Evolutionary conservation across 352 stramenopile genomes (phyloP).

Genomic region (Globisporangium middletonii): DNA sequence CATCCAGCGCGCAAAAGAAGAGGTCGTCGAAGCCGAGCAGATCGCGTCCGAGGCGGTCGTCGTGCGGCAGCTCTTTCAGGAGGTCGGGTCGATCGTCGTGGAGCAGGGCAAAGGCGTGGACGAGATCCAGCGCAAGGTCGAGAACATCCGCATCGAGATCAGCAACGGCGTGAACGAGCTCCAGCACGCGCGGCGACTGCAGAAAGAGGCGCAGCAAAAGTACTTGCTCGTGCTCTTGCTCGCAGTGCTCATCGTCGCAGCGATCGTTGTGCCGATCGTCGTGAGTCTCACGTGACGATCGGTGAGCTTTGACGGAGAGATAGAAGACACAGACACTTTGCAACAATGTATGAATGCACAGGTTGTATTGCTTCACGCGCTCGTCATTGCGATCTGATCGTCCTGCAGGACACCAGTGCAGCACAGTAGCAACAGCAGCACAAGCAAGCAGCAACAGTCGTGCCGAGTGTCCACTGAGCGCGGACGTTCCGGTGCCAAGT

Average conservation of each 20-base stretch:
- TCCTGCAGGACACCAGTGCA: too few species aligned
- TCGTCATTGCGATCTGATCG: too few species aligned
- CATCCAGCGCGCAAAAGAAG: conserved; percentile 71
- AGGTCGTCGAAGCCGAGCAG: conserved; percentile 58
- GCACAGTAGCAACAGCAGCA: too few species aligned
- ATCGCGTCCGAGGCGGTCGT: conserved; percentile 56
- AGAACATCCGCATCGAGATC: conserved; percentile 68
- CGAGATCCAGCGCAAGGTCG: conserved; percentile 68
- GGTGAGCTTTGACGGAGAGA: too few species aligned
- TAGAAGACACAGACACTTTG: too few species aligned
- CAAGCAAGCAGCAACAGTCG: too few species aligned
- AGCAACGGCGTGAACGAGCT: conserved; percentile 64
- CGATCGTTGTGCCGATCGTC: conserved; percentile 47
- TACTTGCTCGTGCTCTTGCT: conserved; percentile 20
- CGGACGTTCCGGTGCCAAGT: too few species aligned
- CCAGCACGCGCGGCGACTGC: conserved; percentile 49
- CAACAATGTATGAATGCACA: too few species aligned
- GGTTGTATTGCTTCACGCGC: too few species aligned
- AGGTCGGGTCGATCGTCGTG: conserved; percentile 53
- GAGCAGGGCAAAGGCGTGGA: conserved; percentile 67
- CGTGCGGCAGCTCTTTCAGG: conserved; percentile 64
- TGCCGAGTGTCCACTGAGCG: too few species aligned
- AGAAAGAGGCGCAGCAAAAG: conserved; percentile 61
- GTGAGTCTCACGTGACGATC: conserved; percentile 21
- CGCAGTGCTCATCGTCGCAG: conserved; percentile 15